Base-by-base conservation (phyloP, 306 rosid species). In the Myrica gale region DNA sequence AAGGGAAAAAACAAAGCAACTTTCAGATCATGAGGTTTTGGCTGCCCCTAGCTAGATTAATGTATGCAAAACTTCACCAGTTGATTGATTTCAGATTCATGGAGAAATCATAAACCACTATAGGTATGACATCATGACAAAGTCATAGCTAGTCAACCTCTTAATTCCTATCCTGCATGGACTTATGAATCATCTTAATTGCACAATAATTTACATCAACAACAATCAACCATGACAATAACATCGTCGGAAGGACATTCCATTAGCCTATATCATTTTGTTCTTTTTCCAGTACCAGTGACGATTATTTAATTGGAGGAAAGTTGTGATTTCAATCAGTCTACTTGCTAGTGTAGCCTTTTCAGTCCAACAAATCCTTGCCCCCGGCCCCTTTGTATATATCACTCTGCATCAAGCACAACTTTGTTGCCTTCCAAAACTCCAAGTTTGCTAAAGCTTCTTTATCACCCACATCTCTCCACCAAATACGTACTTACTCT, bases 361-460 rank as follows among this genome's bases (percentile, higher is more conserved):
- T 79, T 26, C 42, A 32, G 54, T 68, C 50, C 60, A 56, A 56
- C 50, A n/a, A 20, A 26, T 21, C 67, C 9, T 6, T 9, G 4
- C 54, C 32, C 26, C 7, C 20, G 5, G 1, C 11, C 4, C 61
- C 46, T 1, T 1, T 53, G 66, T 45, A 26, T 23, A 21, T 13
- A 8, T 47, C 15, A 9, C 15, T 47, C 32, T 26, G 32, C 46
- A 63, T 44, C n/a, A n/a, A n/a, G 3, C 50, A 16, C 15, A 50
- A 6, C 15, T 39, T 78, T 79, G 82, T 85, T 78, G 76, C 54
- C 74, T 86, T 84, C 74, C 76, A 44, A 78, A 70, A 61, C 37
- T 80, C 85, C 87, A 84, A 84, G 75, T 47, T 52, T 54, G 42
- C 39, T 51, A 72, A 84, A 58, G 79, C 44, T 55, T 74, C 81